Evolutionary conservation across 495 filamentous ascomycete species (phyloP).

Genomic region (Cercophora newfieldiana): DNA sequence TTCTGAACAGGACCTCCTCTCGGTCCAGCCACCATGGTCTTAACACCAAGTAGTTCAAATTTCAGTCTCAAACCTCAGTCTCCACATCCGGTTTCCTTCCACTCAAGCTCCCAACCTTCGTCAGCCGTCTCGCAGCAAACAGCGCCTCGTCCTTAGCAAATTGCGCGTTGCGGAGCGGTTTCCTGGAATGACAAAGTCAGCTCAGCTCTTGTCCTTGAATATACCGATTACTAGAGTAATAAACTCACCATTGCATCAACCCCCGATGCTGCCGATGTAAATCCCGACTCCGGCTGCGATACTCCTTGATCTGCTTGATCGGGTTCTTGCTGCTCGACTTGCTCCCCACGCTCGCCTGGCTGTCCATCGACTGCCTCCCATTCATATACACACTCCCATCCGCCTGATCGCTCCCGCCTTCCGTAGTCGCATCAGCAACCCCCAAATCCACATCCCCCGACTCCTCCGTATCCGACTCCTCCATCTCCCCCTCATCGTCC

Average conservation of each 20-base stretch:
- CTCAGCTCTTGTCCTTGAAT: neutral
- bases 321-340: slow-evolving; percentile 39
- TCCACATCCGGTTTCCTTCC: slow-evolving; percentile 71
- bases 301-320: slow-evolving; percentile 50
- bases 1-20: neutral
- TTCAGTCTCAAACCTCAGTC: slow-evolving; percentile 51
- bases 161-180: slow-evolving; percentile 65
- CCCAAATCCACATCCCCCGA: slow-evolving; percentile 44
- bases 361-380: slow-evolving; percentile 21
- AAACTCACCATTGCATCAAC: slow-evolving; percentile 68
- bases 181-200: slow-evolving; percentile 27
- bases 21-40: neutral
- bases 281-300: slow-evolving; percentile 53
- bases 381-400: slow-evolving; percentile 15
- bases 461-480: slow-evolving; percentile 33
- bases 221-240: neutral
- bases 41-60: neutral
- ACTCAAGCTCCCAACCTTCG: slow-evolving; percentile 55
- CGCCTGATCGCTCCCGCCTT: neutral
- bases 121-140: slow-evolving; percentile 58
- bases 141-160: slow-evolving; percentile 72
- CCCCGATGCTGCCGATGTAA: slow-evolving; percentile 70
- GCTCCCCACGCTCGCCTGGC: slow-evolving; percentile 16
- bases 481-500: slow-evolving; percentile 46
- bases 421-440: slow-evolving; percentile 41